Evolutionary conservation across 148 eudicot species (phyloP).

Genomic region (Gaultheria prostrata): DNA sequence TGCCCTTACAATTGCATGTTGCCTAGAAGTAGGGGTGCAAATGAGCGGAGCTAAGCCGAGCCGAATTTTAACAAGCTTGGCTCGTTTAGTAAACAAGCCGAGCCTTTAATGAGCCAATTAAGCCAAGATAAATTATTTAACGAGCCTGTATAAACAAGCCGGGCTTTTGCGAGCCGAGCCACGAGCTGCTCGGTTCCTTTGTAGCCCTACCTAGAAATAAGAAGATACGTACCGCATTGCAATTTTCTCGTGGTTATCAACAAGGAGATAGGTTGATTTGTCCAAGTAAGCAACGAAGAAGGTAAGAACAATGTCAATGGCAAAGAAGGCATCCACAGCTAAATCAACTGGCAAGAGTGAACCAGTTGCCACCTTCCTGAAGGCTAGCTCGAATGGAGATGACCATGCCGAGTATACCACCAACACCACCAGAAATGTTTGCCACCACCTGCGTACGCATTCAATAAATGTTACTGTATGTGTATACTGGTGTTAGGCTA

Average conservation of each 20-base stretch:
- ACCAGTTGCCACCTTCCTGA: slow-evolving; percentile 31
- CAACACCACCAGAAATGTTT: slow-evolving; percentile 50
- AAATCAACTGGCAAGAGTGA: slow-evolving; percentile 39
- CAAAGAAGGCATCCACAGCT: slow-evolving; percentile 51
- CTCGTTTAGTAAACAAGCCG: no score
- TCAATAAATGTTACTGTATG: no score
- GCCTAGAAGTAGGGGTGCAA: no score
- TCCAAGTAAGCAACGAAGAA: slow-evolving; percentile 70
- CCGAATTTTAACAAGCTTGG: no score
- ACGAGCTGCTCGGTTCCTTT: no score
- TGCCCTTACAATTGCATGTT: no score
- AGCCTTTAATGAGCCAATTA: no score
- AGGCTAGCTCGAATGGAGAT: slow-evolving; percentile 55
- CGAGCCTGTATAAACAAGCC: no score
- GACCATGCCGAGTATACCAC: slow-evolving; percentile 60
- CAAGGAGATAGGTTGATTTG: slow-evolving; percentile 51
- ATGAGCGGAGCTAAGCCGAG: no score
- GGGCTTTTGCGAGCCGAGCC: no score
- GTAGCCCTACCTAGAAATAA: background rate
- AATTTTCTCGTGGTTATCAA: slow-evolving; percentile 51
- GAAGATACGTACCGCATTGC: slow-evolving; percentile 26
- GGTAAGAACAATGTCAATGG: slow-evolving; percentile 52
- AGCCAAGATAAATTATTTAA: no score
- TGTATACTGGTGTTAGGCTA: no score
- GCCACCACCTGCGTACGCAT: slow-evolving; percentile 43